These are phyloP conservation scores for Blastocystis sp. DNA, from an alignment of 352 stramenopile genomes.

Conservation along the genomic window DNA sequence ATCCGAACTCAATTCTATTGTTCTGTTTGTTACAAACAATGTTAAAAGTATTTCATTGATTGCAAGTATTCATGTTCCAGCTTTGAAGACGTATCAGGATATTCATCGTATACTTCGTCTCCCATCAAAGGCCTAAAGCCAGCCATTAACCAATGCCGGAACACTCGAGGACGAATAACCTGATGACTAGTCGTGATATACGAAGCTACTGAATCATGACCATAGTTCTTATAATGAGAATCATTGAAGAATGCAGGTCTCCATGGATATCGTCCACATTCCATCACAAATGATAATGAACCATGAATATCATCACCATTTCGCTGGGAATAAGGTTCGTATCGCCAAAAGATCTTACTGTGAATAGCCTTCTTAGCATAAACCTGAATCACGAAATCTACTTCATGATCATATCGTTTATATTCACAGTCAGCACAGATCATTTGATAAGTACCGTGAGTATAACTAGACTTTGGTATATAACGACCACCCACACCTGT, in stretches of 20 bases:
- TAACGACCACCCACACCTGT: background rate
- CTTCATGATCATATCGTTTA: background rate
- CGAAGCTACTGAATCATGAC: constrained; percentile 2
- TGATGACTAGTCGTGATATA: background rate
- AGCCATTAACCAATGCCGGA: constrained; percentile 23
- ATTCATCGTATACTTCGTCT: background rate
- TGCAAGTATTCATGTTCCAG: background rate
- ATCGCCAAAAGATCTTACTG: constrained; percentile 22
- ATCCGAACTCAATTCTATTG: constrained; percentile 1
- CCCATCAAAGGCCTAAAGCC: background rate
- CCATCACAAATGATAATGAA: constrained; percentile 23
- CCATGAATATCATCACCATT: constrained; percentile 52
- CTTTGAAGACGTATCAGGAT: background rate
- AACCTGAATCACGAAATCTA: constrained; percentile 55
- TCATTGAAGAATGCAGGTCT: background rate
- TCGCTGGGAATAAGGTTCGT: constrained; percentile 11
- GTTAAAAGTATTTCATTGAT: background rate
- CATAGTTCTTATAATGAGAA: constrained; percentile 26
- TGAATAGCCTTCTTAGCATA: constrained; percentile 1
- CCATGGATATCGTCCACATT: background rate
- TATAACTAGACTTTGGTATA: background rate
- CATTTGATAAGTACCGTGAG: background rate
- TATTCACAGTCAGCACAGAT: background rate
- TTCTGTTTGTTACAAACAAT: background rate
- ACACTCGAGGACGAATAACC: background rate